phyloP scores from a whole-genome alignment of 129 eudicot genomes.

The Chrysanthemum lavandulifolium region DNA sequence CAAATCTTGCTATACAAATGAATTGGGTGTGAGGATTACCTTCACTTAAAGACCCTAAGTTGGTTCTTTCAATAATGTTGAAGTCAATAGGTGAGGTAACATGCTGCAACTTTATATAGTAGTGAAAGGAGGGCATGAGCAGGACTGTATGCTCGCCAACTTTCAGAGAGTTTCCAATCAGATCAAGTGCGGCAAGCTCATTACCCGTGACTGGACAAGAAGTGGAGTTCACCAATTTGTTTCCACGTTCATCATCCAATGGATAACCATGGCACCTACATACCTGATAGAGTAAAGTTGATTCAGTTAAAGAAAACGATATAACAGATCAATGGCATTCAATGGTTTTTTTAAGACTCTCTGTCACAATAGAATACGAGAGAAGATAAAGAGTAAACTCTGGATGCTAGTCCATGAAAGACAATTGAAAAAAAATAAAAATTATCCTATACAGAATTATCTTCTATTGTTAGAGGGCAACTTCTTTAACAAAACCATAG shows the following conservation, averaged over 20 bases:
- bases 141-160: constrained; percentile 67
- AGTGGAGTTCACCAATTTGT: constrained; percentile 31
- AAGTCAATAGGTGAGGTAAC: constrained; percentile 53
- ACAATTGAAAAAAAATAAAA: background rate
- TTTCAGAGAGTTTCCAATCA: constrained; percentile 49
- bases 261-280: constrained; percentile 84
- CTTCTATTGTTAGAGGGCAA: background rate
- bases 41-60: constrained; percentile 73
- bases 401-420: background rate
- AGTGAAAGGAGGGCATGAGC: constrained; percentile 73
- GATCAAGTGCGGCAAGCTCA: constrained; percentile 44
- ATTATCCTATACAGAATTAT: too few relatives aligned
- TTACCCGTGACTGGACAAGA: constrained; percentile 61
- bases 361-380: background rate
- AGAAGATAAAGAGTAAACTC: background rate
- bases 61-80: constrained; percentile 74
- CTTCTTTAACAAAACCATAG: background rate
- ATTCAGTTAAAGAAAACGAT: background rate
- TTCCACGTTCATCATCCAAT: constrained; percentile 37
- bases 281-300: constrained; percentile 35
- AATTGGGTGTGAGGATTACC: constrained; percentile 44
- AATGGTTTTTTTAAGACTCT: constrained; percentile 4
- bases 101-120: constrained; percentile 48
- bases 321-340: background rate
- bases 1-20: background rate